Base-by-base conservation (phyloP, 192 early-diverging fungal genomes). In the Chytriomyces hyalinus region DNA sequence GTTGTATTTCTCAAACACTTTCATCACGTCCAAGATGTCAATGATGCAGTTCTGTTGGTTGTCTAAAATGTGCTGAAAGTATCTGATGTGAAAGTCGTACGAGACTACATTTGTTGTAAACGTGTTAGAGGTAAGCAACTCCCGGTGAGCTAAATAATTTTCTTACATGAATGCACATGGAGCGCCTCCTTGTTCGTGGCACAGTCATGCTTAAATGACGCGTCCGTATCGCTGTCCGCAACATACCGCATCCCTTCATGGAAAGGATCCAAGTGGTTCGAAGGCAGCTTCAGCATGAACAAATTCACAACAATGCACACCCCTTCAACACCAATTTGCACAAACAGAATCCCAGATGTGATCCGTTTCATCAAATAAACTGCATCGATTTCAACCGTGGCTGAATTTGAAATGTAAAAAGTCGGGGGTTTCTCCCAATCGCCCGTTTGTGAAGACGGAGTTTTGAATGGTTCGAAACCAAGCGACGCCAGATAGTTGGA, bases 61-160 rank as follows among this genome's bases (percentile, higher is more conserved):
- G 15, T 84, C 80, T 28, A 89, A 66, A 44, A 87, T 80, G 43
- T 60, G 22, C 46, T 84, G 78, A 51, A 89, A 78, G 61, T 81
- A 76, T 6, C 83, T 78, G 24, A 89, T 61, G 64, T 89, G 87
- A 61, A 89, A 86, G 69, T 88, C 87, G 61, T 85, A 88, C 26
- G 80, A 78, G 63, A 84, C 86, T 87, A 47, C 7, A 43, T n/a
- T 65, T 26, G 24, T 65, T 26, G 36, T 1, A 65, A 65, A 24
- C 0, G 28, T 24, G 74, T 53, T 49, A 26, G 24, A 26, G 24
- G 24, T 0, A 26, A 26, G 24, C 24, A 26, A 26, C 24, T 26
- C 0, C 24, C 24, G 24, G 0, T 26, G 24, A 26, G 24, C 24
- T 0, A 26, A 26, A 26, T 26, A 70, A 15, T 13, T 3, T 22